A percentile compares a stretch with the other conserved stretches of the same genome.
Conservation (phyloP, 1,139 yeast species). For the Geotrichum carabidarum region DNA sequence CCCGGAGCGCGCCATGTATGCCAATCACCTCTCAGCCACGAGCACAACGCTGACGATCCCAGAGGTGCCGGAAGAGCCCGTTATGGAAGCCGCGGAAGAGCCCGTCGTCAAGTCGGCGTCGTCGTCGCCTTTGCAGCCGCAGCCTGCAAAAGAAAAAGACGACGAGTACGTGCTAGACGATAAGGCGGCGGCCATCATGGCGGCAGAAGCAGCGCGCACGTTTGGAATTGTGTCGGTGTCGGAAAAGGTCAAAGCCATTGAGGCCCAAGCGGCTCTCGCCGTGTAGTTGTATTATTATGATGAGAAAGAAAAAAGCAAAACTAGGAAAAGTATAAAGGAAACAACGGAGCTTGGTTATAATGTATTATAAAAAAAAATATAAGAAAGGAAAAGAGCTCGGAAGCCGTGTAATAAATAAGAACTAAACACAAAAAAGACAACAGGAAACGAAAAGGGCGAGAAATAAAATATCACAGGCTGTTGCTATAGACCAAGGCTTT, state of each 20-base stretch:
- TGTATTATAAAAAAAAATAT: not conserved
- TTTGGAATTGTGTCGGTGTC: slow-evolving; percentile 13
- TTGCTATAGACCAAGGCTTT: not conserved
- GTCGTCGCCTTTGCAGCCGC: not conserved
- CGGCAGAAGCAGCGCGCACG: slow-evolving; percentile 18
- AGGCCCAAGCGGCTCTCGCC: not conserved
- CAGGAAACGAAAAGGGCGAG: too few species aligned
- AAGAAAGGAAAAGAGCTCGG: not conserved
- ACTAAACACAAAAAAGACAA: not conserved
- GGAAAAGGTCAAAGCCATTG: not conserved
- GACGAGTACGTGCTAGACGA: slow-evolving; percentile 1
- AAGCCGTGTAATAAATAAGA: not conserved
- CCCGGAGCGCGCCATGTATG: not conserved
- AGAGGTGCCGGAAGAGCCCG: slow-evolving; percentile 5
- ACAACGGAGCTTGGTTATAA: not conserved
- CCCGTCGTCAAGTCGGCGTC: not conserved
- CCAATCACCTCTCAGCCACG: slow-evolving; percentile 8
- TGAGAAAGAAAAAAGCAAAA: not conserved
- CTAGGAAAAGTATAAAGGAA: not conserved
- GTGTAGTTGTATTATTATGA: not conserved
- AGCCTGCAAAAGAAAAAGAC: not conserved
- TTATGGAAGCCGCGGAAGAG: not conserved
- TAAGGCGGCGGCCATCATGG: slow-evolving; percentile 13
- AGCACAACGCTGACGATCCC: slow-evolving; percentile 15
- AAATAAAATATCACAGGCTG: not conserved